Base-by-base conservation (phyloP, 805 yeast genomes). In the Barnettozyma wickerhamii region DNA sequence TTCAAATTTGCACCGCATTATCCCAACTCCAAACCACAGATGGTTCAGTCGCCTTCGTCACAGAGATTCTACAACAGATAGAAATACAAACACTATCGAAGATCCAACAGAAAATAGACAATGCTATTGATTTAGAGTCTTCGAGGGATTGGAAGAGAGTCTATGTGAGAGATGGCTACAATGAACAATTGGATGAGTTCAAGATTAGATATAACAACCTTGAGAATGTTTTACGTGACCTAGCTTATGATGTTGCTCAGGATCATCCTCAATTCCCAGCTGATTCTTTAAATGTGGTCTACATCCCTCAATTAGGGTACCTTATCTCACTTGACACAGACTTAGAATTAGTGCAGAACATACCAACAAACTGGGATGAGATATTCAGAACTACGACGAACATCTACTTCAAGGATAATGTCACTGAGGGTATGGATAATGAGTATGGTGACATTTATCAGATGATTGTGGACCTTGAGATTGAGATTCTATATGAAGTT, bases 241-340 rank as follows among this genome's bases (percentile, higher is more conserved):
- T 56, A 7, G 58, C 66, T 0, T 24, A 30, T 3, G 48, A 47
- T 5, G 26, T 58, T 2, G 20, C 52, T 3, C 28, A 30, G 2
- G 24, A 13, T 5, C 41, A 39, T 13, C 31, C 32, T 6, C 32
- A 32, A 15, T 41, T 39, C 7, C 36, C 42, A 2, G 42, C 46
- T 2, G 50, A 50, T 5, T n/a, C 48, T 2, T 27, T 64, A 1
- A 68, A 65, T 39, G 64, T 64, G 1, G 63, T 66, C 0, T 72
- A 71, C 46, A 64, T 71, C 19, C 76, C 76, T 4, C 75, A 72
- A 33, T 44, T 72, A 18, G 77, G 76, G 0, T 72, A 62, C 37
- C 46, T 72, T 30, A 51, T 68, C 1, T 58, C 66, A 0, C 36
- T 63, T 2, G 58, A 56, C 14, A 20, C 33, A 3, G 13, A 32